phyloP scores from a whole-genome alignment of 768 basidiomycete genomes.

The Pleurotus platypus region DNA sequence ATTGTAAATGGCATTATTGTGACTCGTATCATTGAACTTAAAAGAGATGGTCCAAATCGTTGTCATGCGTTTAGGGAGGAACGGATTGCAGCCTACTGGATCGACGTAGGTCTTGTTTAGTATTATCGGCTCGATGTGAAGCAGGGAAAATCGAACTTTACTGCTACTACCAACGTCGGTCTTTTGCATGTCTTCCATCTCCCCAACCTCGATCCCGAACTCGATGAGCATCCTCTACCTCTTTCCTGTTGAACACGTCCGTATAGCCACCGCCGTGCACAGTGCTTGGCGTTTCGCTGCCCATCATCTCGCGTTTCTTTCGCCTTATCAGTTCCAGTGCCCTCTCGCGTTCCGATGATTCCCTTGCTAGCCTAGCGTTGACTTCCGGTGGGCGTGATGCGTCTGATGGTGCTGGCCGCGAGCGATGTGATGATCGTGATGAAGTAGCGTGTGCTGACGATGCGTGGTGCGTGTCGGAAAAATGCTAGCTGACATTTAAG shows the following conservation, averaged over 20 bases:
- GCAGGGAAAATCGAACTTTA: no score
- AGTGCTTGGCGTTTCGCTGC: slow-evolving; percentile 70
- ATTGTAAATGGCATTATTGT: no score
- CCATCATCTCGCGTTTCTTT: slow-evolving; percentile 60
- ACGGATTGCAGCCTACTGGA: no score
- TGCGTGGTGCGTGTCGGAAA: slow-evolving; percentile 45
- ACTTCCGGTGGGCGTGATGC: slow-evolving; percentile 37
- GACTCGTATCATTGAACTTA: no score
- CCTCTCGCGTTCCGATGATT: slow-evolving; percentile 71
- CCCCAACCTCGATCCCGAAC: slow-evolving; percentile 22
- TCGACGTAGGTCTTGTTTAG: no score
- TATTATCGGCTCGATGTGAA: no score
- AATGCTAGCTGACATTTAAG: no score
- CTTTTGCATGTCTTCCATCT: slow-evolving; percentile 9
- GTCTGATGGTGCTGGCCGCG: slow-evolving; percentile 11
- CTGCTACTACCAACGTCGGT: background rate
- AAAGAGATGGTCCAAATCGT: no score
- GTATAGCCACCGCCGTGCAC: slow-evolving; percentile 59
- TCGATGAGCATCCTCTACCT: slow-evolving; percentile 71
- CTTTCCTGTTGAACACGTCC: slow-evolving; percentile 66
- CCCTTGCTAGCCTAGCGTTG: slow-evolving; percentile 61
- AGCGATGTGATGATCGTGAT: slow-evolving; percentile 11
- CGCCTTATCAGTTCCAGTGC: slow-evolving; percentile 68
- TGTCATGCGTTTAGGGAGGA: no score
- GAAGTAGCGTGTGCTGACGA: slow-evolving; percentile 21